phyloP scores from a whole-genome alignment of 2,329 filamentous ascomycete species.

The Hymenoscyphus linearis region DNA sequence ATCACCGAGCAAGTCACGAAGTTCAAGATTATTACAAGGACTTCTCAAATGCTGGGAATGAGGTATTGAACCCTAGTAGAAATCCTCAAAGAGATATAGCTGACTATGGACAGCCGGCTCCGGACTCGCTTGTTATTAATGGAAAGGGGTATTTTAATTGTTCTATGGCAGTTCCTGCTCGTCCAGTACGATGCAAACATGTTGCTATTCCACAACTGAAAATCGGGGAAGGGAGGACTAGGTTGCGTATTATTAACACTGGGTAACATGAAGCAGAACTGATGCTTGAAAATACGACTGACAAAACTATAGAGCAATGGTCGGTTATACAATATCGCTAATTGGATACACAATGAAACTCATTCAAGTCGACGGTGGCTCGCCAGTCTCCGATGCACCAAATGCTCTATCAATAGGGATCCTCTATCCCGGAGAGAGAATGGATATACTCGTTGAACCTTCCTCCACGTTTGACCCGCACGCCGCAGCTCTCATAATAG shows the following conservation, averaged over 20 bases:
- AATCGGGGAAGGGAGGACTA: constrained; percentile 24
- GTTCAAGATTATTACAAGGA: constrained; percentile 40
- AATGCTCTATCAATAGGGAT: constrained; percentile 34
- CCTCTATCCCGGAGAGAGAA: constrained; percentile 36
- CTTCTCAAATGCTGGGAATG: constrained; percentile 38
- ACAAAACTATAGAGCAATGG: constrained; percentile 31
- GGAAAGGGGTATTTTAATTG: constrained; percentile 42
- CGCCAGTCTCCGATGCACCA: constrained; percentile 27
- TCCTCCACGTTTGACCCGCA: not conserved
- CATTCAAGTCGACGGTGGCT: constrained; percentile 38
- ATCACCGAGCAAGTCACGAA: constrained; percentile 37
- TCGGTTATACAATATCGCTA: constrained; percentile 36
- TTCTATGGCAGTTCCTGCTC: constrained; percentile 38
- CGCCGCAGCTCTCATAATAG: constrained; percentile 7
- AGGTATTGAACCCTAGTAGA: constrained; percentile 26
- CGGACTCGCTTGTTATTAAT: constrained; percentile 43
- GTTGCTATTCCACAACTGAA: constrained; percentile 16
- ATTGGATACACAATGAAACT: constrained; percentile 30
- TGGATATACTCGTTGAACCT: constrained; percentile 33
- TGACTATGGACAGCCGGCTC: constrained; percentile 36
- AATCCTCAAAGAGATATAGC: not conserved
- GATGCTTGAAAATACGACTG: not conserved
- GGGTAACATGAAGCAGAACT: constrained; percentile 28
- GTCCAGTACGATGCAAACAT: constrained; percentile 39
- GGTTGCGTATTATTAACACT: constrained; percentile 39